Base-by-base conservation (phyloP, 2,329 filamentous ascomycete genomes). In the Mollisiaceae sp. region DNA sequence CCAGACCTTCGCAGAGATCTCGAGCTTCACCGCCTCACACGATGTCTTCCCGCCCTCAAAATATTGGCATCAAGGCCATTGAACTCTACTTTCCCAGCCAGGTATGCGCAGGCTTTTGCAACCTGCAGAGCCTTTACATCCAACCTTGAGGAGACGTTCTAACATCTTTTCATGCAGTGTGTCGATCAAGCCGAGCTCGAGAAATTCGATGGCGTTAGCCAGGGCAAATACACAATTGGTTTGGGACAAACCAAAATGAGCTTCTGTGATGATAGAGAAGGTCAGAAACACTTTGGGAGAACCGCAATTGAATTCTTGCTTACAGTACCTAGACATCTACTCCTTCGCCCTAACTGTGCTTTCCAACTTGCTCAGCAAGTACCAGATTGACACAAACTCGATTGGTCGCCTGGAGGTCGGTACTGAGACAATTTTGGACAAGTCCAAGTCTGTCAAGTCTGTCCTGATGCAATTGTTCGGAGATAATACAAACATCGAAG, bases 31-130 rank as follows among this genome's bases (percentile, higher is more conserved):
- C 72, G 68, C 73, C 70, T 63, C 69, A 62, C 67, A 73, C 57
- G 52, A 94, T 93, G 91, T 86, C 90, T 77, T 79, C 89, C 73
- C 89, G 91, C 81, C 91, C 92, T 71, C 88, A 93, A 80, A 94
- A 94, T 82, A 90, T 95, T 80, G 92, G 92, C 86, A 93, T 95
- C 79, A 94, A 95, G 84, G 92, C 91, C 90, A 92, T 95, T 80
- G 92, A 95, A 79, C 87, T 95, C 77, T 95, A 95, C 81, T 92
- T 93, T 77, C 92, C 92, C 71, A 91, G 85, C 79, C 92, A 94
- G 88, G 92, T 94, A 81, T 70, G 63, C 38, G 18, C 56, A 47
- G 54, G 47, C 24, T 2, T 18, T 22, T 32, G 35, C 20, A 32
- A 11, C 14, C 52, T 47, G 12, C 15, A 22, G 24, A 8, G 35